These are phyloP conservation scores for Termitomyces eurrhizus DNA, from an alignment of 768 basidiomycete species.

Conservation along the genomic window DNA sequence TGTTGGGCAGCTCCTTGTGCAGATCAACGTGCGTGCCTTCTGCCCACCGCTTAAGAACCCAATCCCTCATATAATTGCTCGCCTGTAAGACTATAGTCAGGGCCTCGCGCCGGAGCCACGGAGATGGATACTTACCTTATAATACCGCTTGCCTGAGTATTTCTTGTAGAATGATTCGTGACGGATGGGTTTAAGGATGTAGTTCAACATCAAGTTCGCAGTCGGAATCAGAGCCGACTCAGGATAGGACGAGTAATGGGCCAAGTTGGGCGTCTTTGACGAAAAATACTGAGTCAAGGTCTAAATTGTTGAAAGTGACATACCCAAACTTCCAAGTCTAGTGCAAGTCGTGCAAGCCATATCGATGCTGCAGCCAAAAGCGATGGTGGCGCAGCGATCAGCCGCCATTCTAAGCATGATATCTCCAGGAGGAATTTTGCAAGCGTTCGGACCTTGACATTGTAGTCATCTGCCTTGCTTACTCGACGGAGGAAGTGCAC, in stretches of 20 bases:
- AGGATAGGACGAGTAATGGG: slow-evolving; percentile 91
- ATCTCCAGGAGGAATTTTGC: slow-evolving; percentile 96
- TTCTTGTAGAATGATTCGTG: slow-evolving; percentile 93
- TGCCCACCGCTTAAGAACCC: slow-evolving; percentile 77
- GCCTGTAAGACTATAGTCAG: slow-evolving; percentile 41
- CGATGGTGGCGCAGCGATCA: slow-evolving; percentile 81
- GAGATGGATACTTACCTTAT: slow-evolving; percentile 55
- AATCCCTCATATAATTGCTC: slow-evolving; percentile 77
- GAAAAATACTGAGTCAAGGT: background rate
- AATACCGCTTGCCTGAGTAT: slow-evolving; percentile 85
- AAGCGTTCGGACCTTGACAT: slow-evolving; percentile 86
- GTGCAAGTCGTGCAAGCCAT: slow-evolving; percentile 83
- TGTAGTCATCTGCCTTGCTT: slow-evolving; percentile 96
- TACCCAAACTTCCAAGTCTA: slow-evolving; percentile 89
- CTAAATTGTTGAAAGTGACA: slow-evolving; percentile 22
- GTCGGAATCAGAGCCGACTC: slow-evolving; percentile 82
- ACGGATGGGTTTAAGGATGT: slow-evolving; percentile 73
- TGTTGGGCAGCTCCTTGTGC: slow-evolving; percentile 48
- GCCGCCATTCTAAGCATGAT: slow-evolving; percentile 78
- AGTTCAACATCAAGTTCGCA: slow-evolving; percentile 91
- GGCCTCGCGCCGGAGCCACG: background rate
- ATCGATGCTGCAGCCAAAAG: slow-evolving; percentile 85
- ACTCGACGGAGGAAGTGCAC: slow-evolving; percentile 89
- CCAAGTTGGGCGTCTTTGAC: slow-evolving; percentile 71
- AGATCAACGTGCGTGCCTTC: slow-evolving; percentile 60